Evolutionary conservation across 495 filamentous ascomycete genomes (phyloP).

Genomic region (Parachaetomium inaequale): DNA sequence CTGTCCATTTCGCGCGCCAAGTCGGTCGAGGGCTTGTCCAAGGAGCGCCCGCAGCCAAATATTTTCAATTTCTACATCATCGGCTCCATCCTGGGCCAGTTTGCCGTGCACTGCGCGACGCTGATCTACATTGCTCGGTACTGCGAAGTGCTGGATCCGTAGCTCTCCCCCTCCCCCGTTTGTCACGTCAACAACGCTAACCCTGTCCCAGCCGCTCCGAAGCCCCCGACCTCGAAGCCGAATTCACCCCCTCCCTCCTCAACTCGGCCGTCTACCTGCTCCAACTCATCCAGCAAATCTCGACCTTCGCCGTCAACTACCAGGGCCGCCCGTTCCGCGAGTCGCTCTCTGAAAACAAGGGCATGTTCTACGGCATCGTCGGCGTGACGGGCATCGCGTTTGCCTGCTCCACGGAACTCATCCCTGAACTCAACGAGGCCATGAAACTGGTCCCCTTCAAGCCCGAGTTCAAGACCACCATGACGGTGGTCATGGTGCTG

Average conservation of each 20-base stretch:
- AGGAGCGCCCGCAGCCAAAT: conserved; percentile 95
- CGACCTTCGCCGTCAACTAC: conserved; percentile 99
- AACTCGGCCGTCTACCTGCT: conserved; percentile 98
- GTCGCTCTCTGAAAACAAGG: conserved; percentile 87
- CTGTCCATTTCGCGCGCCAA: conserved; percentile 92
- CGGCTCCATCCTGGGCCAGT: conserved; percentile 94
- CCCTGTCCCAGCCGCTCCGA: conserved; percentile 53
- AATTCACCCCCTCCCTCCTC: conserved; percentile 89
- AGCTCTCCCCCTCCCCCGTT: conserved; percentile 38
- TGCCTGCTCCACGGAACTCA: conserved; percentile 91
- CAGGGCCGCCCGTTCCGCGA: conserved; percentile 98
- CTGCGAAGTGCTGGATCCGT: conserved; percentile 79
- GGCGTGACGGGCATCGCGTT: conserved; percentile 87
- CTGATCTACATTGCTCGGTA: conserved; percentile 91
- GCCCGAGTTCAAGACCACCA: conserved; percentile 79
- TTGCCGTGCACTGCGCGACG: conserved; percentile 91
- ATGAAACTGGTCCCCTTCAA: conserved; percentile 92
- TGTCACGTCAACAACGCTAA: neutral
- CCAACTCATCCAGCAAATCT: conserved; percentile 98
- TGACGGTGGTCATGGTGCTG: conserved; percentile 80
- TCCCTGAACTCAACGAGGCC: conserved; percentile 92
- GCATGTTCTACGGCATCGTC: conserved; percentile 96
- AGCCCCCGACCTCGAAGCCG: conserved; percentile 85
- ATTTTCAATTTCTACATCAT: conserved; percentile 99
- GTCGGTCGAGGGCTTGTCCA: conserved; percentile 90